phyloP scores from a whole-genome alignment of 306 rosid genomes.

The Begonia masoniana region DNA sequence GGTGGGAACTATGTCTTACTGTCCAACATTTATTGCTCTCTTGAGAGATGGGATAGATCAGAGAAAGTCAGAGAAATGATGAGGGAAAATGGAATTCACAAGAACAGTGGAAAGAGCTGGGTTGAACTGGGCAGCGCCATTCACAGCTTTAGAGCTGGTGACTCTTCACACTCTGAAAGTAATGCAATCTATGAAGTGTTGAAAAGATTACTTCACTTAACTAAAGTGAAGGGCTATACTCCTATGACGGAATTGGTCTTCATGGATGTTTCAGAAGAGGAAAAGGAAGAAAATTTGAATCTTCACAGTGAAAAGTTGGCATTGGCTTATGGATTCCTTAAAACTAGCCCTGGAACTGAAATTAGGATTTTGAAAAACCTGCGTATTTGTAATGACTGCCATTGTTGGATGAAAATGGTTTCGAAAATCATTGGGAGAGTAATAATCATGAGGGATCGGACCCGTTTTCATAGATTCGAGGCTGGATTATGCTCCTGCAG shows the following conservation, averaged over 20 bases:
- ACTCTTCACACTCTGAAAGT: conserved; percentile 41
- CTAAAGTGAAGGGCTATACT: conserved; percentile 38
- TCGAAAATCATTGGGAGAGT: conserved; percentile 31
- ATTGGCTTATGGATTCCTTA: conserved; percentile 48
- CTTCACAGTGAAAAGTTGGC: conserved; percentile 57
- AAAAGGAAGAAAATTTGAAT: conserved; percentile 49
- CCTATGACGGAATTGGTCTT: conserved; percentile 55
- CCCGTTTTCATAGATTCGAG: conserved; percentile 63
- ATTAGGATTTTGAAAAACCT: conserved; percentile 49
- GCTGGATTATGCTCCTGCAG: conserved; percentile 55
- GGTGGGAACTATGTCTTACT: conserved; percentile 66
- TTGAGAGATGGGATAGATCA: conserved; percentile 51
- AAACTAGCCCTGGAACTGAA: conserved; percentile 51
- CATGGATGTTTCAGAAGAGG: conserved; percentile 79
- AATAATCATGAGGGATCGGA: conserved; percentile 58
- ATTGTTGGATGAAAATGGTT: conserved; percentile 43
- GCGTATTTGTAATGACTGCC: conserved; percentile 30
- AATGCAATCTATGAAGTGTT: conserved; percentile 37
- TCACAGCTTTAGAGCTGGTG: conserved; percentile 51
- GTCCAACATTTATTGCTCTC: conserved; percentile 57
- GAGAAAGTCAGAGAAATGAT: conserved; percentile 47
- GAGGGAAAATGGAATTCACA: conserved; percentile 39
- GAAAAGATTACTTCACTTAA: conserved; percentile 37
- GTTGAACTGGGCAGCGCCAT: conserved; percentile 35
- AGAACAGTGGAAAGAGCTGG: conserved; percentile 57